These are phyloP conservation scores for Betula pendula DNA, from an alignment of 306 rosid species.

Conservation along the genomic window DNA sequence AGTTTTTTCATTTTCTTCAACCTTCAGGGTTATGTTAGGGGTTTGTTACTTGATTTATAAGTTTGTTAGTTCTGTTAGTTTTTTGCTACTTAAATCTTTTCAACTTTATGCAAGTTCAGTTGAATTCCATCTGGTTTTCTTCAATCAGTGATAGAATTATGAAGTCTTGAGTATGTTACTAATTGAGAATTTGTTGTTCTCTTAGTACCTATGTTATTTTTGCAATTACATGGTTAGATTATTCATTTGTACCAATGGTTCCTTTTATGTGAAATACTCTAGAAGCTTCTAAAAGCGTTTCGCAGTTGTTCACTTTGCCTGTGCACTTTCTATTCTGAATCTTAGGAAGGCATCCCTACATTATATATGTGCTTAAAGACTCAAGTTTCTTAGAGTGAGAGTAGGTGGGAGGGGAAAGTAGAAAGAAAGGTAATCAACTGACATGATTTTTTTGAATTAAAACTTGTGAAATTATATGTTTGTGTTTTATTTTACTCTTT, in stretches of 20 bases:
- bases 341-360: no score
- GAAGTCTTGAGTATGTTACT: not conserved
- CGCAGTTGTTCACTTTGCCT: no score
- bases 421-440: no score
- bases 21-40: not conserved
- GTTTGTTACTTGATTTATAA: not conserved
- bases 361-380: no score
- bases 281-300: not conserved
- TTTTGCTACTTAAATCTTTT: not conserved
- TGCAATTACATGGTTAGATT: not conserved
- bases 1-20: not conserved
- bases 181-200: not conserved
- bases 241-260: not conserved
- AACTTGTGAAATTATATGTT: no score
- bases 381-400: no score
- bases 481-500: no score
- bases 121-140: not conserved
- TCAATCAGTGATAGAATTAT: not conserved
- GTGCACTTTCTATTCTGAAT: no score
- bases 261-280: not conserved
- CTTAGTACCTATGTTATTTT: not conserved
- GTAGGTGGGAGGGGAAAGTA: no score
- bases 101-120: not conserved
- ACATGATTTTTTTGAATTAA: no score
- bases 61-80: not conserved